Evolutionary conservation across 129 eudicot species (phyloP).

Genomic region (Flaveria bidentis): DNA sequence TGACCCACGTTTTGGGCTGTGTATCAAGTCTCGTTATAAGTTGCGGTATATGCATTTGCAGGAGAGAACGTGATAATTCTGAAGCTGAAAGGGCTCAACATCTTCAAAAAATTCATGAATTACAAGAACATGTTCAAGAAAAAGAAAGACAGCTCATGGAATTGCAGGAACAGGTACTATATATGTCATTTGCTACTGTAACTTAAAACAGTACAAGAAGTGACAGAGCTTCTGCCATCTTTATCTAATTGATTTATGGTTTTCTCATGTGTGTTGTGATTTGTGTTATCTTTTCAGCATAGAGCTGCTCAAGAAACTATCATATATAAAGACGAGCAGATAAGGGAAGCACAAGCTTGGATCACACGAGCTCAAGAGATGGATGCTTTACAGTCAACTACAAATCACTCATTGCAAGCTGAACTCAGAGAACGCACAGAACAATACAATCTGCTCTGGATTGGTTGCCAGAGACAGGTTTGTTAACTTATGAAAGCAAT

Average conservation of each 20-base stretch:
- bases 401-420: conserved; percentile 65
- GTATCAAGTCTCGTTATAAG: neutral
- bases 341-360: conserved; percentile 94
- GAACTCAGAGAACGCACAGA: conserved; percentile 85
- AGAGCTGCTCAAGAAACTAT: conserved; percentile 80
- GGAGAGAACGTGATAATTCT: conserved; percentile 79
- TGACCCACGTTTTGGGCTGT: neutral
- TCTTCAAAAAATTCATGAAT: conserved; percentile 71
- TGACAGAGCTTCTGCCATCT: neutral
- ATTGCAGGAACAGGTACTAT: conserved; percentile 79
- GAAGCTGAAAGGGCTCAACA: conserved; percentile 82
- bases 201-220: neutral
- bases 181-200: conserved; percentile 16
- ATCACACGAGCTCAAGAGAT: conserved; percentile 82
- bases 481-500: neutral
- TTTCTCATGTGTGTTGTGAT: neutral
- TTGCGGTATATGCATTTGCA: conserved; percentile 23
- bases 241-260: neutral
- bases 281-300: conserved; percentile 57
- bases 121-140: conserved; percentile 82
- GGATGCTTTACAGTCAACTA: conserved; percentile 72
- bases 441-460: conserved; percentile 86
- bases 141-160: conserved; percentile 68
- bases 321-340: conserved; percentile 71
- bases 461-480: conserved; percentile 90